Evolutionary conservation across 106 monocot species (phyloP).

Genomic region (Phalaenopsis equestris): DNA sequence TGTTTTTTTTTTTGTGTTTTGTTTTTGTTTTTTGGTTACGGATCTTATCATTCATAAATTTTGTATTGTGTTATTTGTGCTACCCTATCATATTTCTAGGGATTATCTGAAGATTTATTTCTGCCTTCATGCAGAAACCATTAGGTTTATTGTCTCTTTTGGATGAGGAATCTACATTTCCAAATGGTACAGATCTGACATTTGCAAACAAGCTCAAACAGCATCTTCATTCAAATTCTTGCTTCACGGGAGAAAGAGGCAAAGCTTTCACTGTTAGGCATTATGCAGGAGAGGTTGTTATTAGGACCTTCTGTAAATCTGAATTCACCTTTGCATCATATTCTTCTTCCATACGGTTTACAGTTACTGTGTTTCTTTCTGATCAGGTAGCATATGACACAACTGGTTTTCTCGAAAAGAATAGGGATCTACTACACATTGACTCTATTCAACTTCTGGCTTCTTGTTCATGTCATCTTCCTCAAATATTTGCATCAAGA

Average conservation of each 20-base stretch:
- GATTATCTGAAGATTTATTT: neutral
- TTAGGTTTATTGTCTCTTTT: conserved; percentile 85
- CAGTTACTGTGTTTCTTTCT: conserved; percentile 1
- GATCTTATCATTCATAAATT: neutral
- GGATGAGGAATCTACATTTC: conserved; percentile 98
- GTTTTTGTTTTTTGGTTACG: neutral
- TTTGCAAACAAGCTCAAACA: conserved; percentile 95
- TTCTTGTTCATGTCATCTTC: conserved; percentile 68
- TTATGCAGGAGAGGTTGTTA: conserved; percentile 93
- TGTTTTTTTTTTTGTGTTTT: neutral
- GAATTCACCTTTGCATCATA: neutral
- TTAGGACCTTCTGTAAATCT: neutral
- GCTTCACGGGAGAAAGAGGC: conserved; percentile 89
- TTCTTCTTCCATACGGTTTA: conserved; percentile 5
- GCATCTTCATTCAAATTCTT: conserved; percentile 73
- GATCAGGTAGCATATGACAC: conserved; percentile 82
- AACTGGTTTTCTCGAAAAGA: conserved; percentile 90
- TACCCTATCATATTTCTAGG: neutral
- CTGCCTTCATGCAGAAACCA: conserved; percentile 63
- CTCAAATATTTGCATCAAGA: conserved; percentile 77
- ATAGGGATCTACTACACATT: conserved; percentile 81
- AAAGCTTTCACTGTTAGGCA: conserved; percentile 71
- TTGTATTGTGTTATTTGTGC: neutral
- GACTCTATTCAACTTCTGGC: conserved; percentile 88
- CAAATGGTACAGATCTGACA: conserved; percentile 91